These are phyloP conservation scores for Hyphodiscus sp. DNA, from an alignment of 2,329 filamentous ascomycete genomes.

Conservation along the genomic window DNA sequence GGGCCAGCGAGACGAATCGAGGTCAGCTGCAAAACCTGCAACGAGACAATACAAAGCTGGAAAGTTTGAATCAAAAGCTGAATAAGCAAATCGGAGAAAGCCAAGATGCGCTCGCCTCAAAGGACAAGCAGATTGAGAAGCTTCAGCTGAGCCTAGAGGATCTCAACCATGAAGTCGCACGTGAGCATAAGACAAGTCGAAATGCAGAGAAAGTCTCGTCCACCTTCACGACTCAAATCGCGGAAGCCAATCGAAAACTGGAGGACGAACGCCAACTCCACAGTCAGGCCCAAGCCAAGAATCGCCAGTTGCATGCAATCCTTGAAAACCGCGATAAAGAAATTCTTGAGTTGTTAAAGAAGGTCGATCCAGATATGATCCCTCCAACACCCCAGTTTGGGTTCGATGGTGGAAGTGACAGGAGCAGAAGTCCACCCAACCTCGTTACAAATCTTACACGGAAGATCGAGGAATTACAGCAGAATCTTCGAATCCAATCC, in stretches of 20 bases:
- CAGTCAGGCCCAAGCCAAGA: conserved; percentile 77
- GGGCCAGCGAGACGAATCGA: conserved; percentile 76
- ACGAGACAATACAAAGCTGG: conserved; percentile 73
- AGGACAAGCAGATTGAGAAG: conserved; percentile 95
- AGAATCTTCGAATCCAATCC: conserved; percentile 76
- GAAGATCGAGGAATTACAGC: conserved; percentile 82
- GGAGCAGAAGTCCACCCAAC: conserved; percentile 42
- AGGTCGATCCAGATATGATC: conserved; percentile 68
- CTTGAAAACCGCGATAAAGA: conserved; percentile 77
- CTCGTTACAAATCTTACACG: conserved; percentile 78
- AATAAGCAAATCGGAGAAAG: conserved; percentile 80
- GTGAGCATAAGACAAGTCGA: conserved; percentile 82
- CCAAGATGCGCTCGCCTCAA: conserved; percentile 71
- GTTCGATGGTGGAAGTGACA: conserved; percentile 48
- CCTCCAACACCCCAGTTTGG: conserved; percentile 38
- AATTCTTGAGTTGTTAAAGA: conserved; percentile 74
- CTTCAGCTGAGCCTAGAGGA: conserved; percentile 83
- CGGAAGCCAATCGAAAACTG: conserved; percentile 81
- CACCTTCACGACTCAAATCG: conserved; percentile 71
- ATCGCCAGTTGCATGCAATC: conserved; percentile 70
- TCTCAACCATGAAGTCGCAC: conserved; percentile 81
- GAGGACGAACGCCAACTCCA: conserved; percentile 86
- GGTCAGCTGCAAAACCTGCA: conserved; percentile 70
- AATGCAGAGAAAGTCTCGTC: conserved; percentile 87
- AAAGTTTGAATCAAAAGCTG: conserved; percentile 76